Conservation (phyloP, 805 yeast genomes). For the Alloascoidea hylecoeti region DNA sequence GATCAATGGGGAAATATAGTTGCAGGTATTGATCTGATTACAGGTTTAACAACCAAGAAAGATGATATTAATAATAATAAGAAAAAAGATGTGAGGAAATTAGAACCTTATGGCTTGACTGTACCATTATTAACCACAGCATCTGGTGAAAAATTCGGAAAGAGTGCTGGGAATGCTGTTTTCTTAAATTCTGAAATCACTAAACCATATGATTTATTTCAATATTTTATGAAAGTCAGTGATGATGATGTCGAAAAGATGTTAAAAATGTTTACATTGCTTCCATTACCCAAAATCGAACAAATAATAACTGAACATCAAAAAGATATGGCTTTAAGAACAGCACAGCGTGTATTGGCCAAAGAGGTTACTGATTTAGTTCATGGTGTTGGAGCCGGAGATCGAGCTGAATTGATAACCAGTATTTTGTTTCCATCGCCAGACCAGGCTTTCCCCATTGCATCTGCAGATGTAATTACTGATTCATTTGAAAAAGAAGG, state of each 20-base stretch:
- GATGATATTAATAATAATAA: constrained; percentile 6
- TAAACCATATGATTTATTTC: constrained; percentile 70
- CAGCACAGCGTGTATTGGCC: constrained; percentile 71
- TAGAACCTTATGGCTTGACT: constrained; percentile 57
- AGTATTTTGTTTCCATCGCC: constrained; percentile 51
- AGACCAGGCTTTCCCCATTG: constrained; percentile 29
- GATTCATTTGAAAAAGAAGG: constrained; percentile 44
- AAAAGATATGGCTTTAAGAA: constrained; percentile 43
- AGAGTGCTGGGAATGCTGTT: constrained; percentile 93
- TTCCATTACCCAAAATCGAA: constrained; percentile 51
- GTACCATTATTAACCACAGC: constrained; percentile 84
- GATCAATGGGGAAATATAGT: constrained; percentile 98
- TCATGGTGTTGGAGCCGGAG: constrained; percentile 72
- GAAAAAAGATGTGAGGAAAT: constrained; percentile 12
- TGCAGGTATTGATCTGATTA: constrained; percentile 84
- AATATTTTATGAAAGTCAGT: constrained; percentile 65
- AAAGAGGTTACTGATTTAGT: constrained; percentile 75
- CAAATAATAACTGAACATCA: constrained; percentile 36
- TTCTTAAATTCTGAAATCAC: constrained; percentile 71
- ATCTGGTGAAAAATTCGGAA: constrained; percentile 88
- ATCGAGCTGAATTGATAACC: constrained; percentile 52
- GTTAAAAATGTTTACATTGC: constrained; percentile 63
- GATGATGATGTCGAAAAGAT: constrained; percentile 64
- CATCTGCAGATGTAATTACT: constrained; percentile 29
- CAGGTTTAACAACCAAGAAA: constrained; percentile 26